phyloP scores from a whole-genome alignment of 1,139 yeast genomes.

The Suzukiozyma palmioleophila region DNA sequence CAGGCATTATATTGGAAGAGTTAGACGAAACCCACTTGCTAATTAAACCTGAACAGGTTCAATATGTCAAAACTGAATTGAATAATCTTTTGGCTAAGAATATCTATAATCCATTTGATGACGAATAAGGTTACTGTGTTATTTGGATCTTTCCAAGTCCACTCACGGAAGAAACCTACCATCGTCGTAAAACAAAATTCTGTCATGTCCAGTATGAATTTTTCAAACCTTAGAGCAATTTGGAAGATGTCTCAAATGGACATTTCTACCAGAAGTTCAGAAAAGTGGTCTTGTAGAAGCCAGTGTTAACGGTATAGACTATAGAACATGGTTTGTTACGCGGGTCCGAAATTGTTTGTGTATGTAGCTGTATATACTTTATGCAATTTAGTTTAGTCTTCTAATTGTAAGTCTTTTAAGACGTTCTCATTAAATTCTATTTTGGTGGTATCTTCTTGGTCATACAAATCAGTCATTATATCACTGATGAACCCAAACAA shows the following conservation, averaged over 20 bases:
- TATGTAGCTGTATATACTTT: not conserved
- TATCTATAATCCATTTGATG: constrained; percentile 80
- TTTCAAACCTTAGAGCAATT: no score
- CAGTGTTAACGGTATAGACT: no score
- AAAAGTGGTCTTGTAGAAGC: no score
- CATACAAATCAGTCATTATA: constrained; percentile 16
- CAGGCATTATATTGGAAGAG: constrained; percentile 78
- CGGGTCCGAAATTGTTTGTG: not conserved
- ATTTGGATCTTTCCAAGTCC: constrained; percentile 15
- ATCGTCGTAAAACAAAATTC: constrained; percentile 27
- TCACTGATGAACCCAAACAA: constrained; percentile 40
- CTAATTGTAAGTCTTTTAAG: constrained; percentile 14
- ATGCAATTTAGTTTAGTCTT: not conserved
- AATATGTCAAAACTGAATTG: constrained; percentile 70
- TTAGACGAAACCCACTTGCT: constrained; percentile 87
- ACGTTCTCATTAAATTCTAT: constrained; percentile 19
- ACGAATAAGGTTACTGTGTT: constrained; percentile 35
- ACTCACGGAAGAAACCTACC: constrained; percentile 46
- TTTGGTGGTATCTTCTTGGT: constrained; percentile 11
- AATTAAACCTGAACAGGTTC: constrained; percentile 72
- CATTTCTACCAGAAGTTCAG: no score
- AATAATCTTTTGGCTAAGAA: constrained; percentile 74
- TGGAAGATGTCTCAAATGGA: no score
- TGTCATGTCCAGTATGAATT: no score
- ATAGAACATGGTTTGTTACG: no score